Conservation (phyloP, 2,329 filamentous ascomycete genomes). For the Calcarisporium arbuscula region DNA sequence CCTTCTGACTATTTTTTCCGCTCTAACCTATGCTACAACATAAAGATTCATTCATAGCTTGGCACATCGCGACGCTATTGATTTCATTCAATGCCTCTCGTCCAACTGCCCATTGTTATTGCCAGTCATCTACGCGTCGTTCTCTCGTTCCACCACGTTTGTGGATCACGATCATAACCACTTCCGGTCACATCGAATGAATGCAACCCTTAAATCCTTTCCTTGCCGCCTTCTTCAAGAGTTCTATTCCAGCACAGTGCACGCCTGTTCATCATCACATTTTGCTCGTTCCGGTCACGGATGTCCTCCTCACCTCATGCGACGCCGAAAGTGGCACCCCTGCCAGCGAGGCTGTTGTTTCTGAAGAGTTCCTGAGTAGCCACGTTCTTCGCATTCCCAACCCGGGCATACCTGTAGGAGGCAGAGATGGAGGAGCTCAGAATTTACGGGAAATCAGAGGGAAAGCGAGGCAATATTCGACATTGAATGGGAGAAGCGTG, state of each 20-base stretch:
- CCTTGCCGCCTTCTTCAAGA: constrained; percentile 97
- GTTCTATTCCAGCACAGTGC: constrained; percentile 86
- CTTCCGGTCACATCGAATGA: constrained; percentile 30
- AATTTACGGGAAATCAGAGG: constrained; percentile 80
- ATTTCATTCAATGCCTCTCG: too few species aligned
- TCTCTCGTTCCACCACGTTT: too few species aligned
- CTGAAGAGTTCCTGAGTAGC: constrained; percentile 92
- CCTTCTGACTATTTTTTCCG: too few species aligned
- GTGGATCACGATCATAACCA: constrained; percentile 20
- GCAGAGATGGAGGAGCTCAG: constrained; percentile 49
- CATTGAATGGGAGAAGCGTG: constrained; percentile 85
- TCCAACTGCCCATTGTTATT: too few species aligned
- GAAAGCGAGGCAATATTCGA: constrained; percentile 91
- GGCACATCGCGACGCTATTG: too few species aligned
- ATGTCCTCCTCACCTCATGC: constrained; percentile 80
- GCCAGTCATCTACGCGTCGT: too few species aligned
- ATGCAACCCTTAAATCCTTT: constrained; percentile 99
- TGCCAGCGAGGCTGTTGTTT: constrained; percentile 74
- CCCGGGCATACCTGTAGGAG: constrained; percentile 40
- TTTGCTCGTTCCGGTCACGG: constrained; percentile 87
- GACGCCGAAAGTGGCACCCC: constrained; percentile 77
- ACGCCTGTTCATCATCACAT: constrained; percentile 86
- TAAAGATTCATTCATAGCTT: too few species aligned
- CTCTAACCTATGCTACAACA: too few species aligned
- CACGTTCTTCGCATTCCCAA: constrained; percentile 85